phyloP scores from a whole-genome alignment of 768 basidiomycete species.

The Tubosaeta sp. region DNA sequence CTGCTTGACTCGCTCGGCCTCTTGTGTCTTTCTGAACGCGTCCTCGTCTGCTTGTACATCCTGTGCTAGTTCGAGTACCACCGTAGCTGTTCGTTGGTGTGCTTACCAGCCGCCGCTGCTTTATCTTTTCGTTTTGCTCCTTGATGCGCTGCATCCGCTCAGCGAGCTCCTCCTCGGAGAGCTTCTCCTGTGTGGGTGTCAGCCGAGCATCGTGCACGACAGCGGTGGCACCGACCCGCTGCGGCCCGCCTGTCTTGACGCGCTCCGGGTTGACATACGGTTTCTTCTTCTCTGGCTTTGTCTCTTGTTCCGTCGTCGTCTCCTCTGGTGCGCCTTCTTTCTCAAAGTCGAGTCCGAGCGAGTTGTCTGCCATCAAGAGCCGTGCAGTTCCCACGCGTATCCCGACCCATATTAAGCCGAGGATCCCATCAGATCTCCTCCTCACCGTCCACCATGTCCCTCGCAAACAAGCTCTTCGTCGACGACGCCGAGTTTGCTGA shows the following conservation, averaged over 20 bases:
- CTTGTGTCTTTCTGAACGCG: constrained; percentile 68
- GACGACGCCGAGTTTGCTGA: constrained; percentile 57
- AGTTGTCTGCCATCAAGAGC: constrained; percentile 46
- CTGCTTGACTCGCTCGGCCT: constrained; percentile 54
- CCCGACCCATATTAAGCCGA: constrained; percentile 11
- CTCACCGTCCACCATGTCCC: constrained; percentile 62
- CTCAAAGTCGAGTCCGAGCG: constrained; percentile 69
- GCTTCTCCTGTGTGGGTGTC: constrained; percentile 53
- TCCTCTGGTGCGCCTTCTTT: constrained; percentile 23
- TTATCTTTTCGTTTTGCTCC: constrained; percentile 74
- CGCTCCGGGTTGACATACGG: constrained; percentile 82
- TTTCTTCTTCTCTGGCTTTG: constrained; percentile 51
- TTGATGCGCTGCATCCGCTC: constrained; percentile 68
- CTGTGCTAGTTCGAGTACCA: constrained; percentile 32
- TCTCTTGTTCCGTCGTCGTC: constrained; percentile 3
- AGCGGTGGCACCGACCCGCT: constrained; percentile 46
- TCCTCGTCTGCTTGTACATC: constrained; percentile 81
- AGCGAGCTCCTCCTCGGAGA: constrained; percentile 60
- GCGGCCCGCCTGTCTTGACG: constrained; percentile 75
- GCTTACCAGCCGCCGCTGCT: constrained; percentile 59
- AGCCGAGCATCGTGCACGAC: constrained; percentile 5
- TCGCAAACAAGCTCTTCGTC: constrained; percentile 92
- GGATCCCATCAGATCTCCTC: background rate
- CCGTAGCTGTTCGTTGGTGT: background rate
- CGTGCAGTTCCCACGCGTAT: constrained; percentile 20